Conservation (phyloP, 768 basidiomycete species). For the Hydnomerulius pinastri region DNA sequence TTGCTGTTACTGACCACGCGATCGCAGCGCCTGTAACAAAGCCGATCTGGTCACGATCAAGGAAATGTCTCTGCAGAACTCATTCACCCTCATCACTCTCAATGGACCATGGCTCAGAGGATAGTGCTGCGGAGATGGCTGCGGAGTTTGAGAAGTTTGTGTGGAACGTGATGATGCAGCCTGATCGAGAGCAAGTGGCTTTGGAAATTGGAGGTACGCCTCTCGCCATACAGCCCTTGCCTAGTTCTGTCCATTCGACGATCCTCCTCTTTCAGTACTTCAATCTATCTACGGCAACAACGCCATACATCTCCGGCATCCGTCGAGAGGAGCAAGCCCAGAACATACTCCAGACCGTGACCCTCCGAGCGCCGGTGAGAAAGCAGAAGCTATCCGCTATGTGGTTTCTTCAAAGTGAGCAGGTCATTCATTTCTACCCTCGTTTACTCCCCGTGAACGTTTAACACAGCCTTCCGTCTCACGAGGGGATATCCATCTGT, state of each 20-base stretch:
- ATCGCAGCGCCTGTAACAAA: slow-evolving; percentile 6
- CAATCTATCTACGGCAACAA: slow-evolving; percentile 81
- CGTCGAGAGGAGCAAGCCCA: slow-evolving; percentile 26
- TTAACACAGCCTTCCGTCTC: slow-evolving; percentile 50
- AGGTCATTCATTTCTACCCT: not conserved
- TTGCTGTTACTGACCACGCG: no score
- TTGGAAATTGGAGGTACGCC: slow-evolving; percentile 48
- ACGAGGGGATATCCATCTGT: slow-evolving; percentile 53
- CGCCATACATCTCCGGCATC: slow-evolving; percentile 60
- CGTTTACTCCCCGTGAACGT: not conserved
- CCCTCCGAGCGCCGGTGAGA: slow-evolving; percentile 19
- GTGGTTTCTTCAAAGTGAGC: slow-evolving; percentile 65
- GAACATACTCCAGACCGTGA: slow-evolving; percentile 1
- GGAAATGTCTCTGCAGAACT: slow-evolving; percentile 9
- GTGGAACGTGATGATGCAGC: slow-evolving; percentile 30
- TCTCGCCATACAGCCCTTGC: not conserved
- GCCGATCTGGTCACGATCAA: slow-evolving; percentile 3
- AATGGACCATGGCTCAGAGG: slow-evolving; percentile 19
- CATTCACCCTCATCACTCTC: not conserved
- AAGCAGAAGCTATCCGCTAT: slow-evolving; percentile 55
- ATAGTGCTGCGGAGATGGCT: slow-evolving; percentile 12
- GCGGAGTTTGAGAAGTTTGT: slow-evolving; percentile 28
- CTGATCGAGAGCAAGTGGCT: slow-evolving; percentile 45
- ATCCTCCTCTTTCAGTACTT: slow-evolving; percentile 49
- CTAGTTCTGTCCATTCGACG: slow-evolving; percentile 6